Conservation (phyloP, 495 filamentous ascomycete genomes). For the Lasiosphaeria ovina region DNA sequence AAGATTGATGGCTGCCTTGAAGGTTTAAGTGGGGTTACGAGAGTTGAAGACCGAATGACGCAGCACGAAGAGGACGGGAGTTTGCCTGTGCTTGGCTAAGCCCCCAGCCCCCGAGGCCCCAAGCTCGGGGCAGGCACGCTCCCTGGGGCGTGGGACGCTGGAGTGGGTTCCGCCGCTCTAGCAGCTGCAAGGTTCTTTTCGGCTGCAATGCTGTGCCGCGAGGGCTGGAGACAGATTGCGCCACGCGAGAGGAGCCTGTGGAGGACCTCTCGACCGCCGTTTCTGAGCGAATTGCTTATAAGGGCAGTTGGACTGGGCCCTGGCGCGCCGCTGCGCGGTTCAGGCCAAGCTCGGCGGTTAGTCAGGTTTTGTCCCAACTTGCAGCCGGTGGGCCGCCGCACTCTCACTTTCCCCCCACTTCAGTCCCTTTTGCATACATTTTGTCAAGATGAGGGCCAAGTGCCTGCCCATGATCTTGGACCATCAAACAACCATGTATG, state of each 20-base stretch:
- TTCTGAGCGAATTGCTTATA: slow-evolving; percentile 14
- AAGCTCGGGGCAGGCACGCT: too few species aligned
- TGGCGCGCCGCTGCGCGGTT: slow-evolving; percentile 5
- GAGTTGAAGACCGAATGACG: too few species aligned
- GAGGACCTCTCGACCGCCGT: background rate
- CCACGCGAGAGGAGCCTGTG: background rate
- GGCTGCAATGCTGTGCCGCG: slow-evolving; percentile 10
- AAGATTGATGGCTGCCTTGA: too few species aligned
- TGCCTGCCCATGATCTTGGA: background rate
- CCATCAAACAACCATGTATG: slow-evolving; percentile 23
- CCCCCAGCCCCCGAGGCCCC: too few species aligned
- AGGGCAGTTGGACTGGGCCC: slow-evolving; percentile 2
- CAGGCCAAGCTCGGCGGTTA: background rate
- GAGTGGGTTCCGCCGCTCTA: background rate
- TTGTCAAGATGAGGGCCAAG: background rate
- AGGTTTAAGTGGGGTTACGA: too few species aligned
- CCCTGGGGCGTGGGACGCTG: too few species aligned
- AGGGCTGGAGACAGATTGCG: background rate
- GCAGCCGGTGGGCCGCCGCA: background rate
- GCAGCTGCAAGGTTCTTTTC: slow-evolving; percentile 16
- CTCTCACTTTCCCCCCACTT: background rate
- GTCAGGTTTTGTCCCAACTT: slow-evolving; percentile 3
- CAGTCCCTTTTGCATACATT: background rate
- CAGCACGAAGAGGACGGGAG: too few species aligned
- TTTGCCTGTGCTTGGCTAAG: too few species aligned